A percentile compares a stretch with the other conserved stretches of the same genome.
Evolutionary conservation across 2,329 filamentous ascomycete genomes (phyloP).

Genomic region (Aphanoascus verrucosus): DNA sequence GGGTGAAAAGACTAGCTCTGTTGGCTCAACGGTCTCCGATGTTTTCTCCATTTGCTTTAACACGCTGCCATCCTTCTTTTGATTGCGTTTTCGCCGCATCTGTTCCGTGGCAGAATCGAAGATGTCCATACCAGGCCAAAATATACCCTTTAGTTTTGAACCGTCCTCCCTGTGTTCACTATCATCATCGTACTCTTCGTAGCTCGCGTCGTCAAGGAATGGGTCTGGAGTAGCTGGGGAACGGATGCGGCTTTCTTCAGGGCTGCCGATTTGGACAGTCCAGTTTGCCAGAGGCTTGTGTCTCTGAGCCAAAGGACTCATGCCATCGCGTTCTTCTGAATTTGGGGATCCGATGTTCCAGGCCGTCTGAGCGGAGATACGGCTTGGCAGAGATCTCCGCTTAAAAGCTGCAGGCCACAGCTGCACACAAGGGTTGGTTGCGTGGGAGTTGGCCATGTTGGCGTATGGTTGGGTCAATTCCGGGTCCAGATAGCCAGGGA

Average conservation of each 20-base stretch:
- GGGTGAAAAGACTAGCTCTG: slow-evolving; percentile 39
- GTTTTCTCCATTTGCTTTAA: slow-evolving; percentile 39
- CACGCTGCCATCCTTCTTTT: slow-evolving; percentile 40
- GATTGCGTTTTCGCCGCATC: slow-evolving; percentile 41
- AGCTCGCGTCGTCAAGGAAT: slow-evolving; percentile 18
- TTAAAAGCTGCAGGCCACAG: slow-evolving; percentile 7
- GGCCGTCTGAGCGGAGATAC: background rate
- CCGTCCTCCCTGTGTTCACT: slow-evolving; percentile 27
- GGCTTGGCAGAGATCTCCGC: slow-evolving; percentile 2
- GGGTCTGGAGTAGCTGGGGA: slow-evolving; percentile 15
- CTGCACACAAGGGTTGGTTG: slow-evolving; percentile 8
- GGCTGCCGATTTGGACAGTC: background rate
- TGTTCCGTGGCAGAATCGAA: slow-evolving; percentile 42
- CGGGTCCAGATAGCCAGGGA: slow-evolving; percentile 16
- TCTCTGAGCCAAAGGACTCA: slow-evolving; percentile 14
- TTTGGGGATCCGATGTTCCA: slow-evolving; percentile 14
- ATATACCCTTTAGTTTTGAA: slow-evolving; percentile 37
- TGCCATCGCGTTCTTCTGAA: slow-evolving; percentile 13
- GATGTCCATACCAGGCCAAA: slow-evolving; percentile 43
- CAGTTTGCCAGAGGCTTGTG: background rate
- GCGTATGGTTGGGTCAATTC: slow-evolving; percentile 15
- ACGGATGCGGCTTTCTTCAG: background rate
- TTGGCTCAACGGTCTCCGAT: slow-evolving; percentile 37
- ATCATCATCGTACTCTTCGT: slow-evolving; percentile 18
- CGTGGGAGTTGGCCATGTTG: background rate